These are phyloP conservation scores for Paramecium sonneborni DNA, from an alignment of 73 alveolate genomes.

Conservation along the genomic window DNA sequence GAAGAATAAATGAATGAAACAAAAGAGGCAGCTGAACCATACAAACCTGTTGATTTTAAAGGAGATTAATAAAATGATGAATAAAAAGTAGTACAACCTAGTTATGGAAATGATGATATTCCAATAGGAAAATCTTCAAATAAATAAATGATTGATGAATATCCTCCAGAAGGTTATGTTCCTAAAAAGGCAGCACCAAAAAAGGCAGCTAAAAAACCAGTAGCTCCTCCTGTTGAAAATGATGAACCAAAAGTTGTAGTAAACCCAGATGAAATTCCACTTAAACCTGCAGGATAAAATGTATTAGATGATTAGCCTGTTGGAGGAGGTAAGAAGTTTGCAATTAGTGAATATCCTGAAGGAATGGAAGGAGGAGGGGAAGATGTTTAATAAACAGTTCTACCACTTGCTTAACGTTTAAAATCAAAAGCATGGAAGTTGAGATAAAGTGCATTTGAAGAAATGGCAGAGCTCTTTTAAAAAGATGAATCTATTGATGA, in stretches of 20 bases:
- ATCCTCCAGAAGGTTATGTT: neutral
- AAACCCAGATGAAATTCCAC: neutral
- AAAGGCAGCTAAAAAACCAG: neutral
- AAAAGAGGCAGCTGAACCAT: constrained; percentile 38
- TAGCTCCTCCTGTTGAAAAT: neutral
- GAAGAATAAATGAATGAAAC: neutral
- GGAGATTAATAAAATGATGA: neutral
- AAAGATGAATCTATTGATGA: constrained; percentile 65
- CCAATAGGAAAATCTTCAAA: constrained; percentile 29
- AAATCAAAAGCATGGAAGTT: constrained; percentile 53
- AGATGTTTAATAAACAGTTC: neutral
- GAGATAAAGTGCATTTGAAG: constrained; percentile 76
- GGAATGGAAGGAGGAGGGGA: constrained; percentile 58
- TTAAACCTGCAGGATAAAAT: neutral
- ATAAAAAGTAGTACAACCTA: neutral
- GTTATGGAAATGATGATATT: constrained; percentile 7
- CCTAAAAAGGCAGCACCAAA: constrained; percentile 18
- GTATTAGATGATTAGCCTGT: constrained; percentile 53
- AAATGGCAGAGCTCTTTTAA: constrained; percentile 66
- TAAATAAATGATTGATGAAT: neutral
- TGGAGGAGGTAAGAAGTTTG: constrained; percentile 66
- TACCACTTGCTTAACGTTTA: constrained; percentile 48
- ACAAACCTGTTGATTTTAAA: constrained; percentile 28
- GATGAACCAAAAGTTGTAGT: neutral
- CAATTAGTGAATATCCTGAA: constrained; percentile 61